Conservation (phyloP, 371 early-diverging fungal species). For the Mucor mucedo region DNA sequence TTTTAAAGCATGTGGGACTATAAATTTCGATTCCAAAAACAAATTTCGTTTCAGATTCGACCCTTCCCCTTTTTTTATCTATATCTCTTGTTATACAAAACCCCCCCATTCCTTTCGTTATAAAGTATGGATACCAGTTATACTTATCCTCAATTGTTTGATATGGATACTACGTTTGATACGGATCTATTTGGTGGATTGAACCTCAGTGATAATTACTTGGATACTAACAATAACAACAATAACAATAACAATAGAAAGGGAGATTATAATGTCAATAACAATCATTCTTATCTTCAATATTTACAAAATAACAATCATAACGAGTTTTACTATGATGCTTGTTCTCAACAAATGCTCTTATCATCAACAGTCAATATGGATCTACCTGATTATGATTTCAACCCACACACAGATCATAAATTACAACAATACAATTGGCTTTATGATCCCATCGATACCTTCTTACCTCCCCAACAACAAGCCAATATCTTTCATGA, state of each 20-base stretch:
- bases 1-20: neutral
- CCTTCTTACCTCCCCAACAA: conserved; percentile 18
- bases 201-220: conserved; percentile 1
- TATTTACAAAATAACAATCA: conserved; percentile 11
- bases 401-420: conserved; percentile 1
- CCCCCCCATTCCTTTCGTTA: conserved; percentile 18
- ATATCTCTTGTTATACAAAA: too few relatives aligned
- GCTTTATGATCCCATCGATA: conserved; percentile 32
- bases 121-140: conserved; percentile 21
- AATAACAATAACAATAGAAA: neutral
- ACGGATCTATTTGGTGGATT: conserved; percentile 23
- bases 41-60: neutral
- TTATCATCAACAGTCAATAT: neutral
- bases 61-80: neutral
- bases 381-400: conserved; percentile 18
- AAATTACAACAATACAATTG: conserved; percentile 30
- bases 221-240: conserved; percentile 1
- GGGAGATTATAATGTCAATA: too few relatives aligned
- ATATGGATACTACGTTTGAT: conserved; percentile 13
- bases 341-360: neutral
- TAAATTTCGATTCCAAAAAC: neutral
- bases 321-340: conserved; percentile 11
- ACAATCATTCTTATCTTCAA: conserved; percentile 12
- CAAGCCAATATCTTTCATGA: conserved; percentile 3
- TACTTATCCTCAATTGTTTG: conserved; percentile 28